Evolutionary conservation across 2,329 filamentous ascomycete species (phyloP).

Genomic region (Phialocephala sp.): DNA sequence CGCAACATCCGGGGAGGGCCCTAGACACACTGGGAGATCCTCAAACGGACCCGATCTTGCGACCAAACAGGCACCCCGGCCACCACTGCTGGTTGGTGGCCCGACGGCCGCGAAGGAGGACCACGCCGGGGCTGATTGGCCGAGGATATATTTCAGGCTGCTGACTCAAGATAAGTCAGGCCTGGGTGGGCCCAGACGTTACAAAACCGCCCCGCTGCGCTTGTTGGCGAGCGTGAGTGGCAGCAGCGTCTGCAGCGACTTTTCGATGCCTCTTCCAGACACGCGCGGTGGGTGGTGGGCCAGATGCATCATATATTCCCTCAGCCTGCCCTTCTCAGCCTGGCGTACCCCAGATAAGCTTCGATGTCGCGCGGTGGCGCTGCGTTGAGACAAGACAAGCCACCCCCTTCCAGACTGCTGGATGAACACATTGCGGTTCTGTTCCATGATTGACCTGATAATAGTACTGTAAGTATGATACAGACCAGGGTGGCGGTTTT

Average conservation of each 20-base stretch:
- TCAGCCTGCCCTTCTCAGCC: constrained; percentile 35
- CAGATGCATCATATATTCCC: constrained; percentile 34
- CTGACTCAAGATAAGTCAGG: constrained; percentile 31
- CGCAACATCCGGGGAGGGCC: constrained; percentile 37
- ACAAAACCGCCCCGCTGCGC: constrained; percentile 30
- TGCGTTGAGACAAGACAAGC: constrained; percentile 41
- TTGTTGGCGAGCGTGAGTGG: constrained; percentile 28
- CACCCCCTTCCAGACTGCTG: constrained; percentile 40
- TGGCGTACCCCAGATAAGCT: constrained; percentile 41
- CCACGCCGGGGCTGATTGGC: constrained; percentile 22
- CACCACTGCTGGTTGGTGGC: constrained; percentile 24
- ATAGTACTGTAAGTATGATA: constrained; percentile 7
- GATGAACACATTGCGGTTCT: constrained; percentile 37
- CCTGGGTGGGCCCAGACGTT: constrained; percentile 29
- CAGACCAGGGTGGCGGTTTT: constrained; percentile 16
- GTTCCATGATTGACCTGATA: constrained; percentile 28
- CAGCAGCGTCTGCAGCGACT: constrained; percentile 14
- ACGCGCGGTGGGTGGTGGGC: constrained; percentile 21
- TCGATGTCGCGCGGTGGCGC: constrained; percentile 36
- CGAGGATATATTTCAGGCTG: constrained; percentile 31
- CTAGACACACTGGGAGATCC: constrained; percentile 39
- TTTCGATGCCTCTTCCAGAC: constrained; percentile 9
- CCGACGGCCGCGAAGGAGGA: constrained; percentile 13
- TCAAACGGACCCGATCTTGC: constrained; percentile 42
- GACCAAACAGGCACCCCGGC: constrained; percentile 38